Conservation (phyloP, 805 yeast genomes). For the Wickerhamiella slavikovae region DNA sequence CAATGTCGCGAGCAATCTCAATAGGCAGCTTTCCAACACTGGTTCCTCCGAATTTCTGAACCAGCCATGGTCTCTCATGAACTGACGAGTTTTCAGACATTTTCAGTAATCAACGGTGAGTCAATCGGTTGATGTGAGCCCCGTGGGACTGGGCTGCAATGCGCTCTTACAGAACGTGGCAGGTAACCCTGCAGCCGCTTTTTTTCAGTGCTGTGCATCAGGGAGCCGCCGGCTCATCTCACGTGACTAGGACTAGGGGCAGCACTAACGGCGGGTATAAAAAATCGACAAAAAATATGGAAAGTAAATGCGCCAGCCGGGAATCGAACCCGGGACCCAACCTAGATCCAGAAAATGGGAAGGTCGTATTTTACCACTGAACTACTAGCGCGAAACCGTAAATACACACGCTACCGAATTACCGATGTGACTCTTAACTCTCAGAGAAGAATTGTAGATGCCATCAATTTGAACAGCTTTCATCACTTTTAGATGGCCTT, state of each 20-base stretch:
- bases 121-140: not conserved
- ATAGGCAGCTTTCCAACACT: constrained; percentile 88
- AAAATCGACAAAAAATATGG: no score
- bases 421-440: no score
- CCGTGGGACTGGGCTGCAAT: not conserved
- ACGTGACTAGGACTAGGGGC: no score
- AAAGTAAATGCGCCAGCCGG: constrained; percentile 19
- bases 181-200: no score
- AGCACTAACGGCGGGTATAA: no score
- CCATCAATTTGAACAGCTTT: no score
- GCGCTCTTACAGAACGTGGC: no score
- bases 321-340: constrained; percentile 19
- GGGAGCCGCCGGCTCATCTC: no score
- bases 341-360: constrained; percentile 14
- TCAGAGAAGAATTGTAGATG: no score
- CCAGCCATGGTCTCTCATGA: constrained; percentile 41
- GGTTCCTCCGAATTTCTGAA: constrained; percentile 95
- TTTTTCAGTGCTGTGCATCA: no score
- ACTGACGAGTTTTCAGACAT: constrained; percentile 5
- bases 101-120: not conserved
- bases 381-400: constrained; percentile 13
- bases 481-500: no score
- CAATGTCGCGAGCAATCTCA: constrained; percentile 67
- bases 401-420: no score
- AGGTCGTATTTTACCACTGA: constrained; percentile 17